phyloP scores from a whole-genome alignment of 1,284 basidiomycete species.

The Puccinia sorghi region DNA sequence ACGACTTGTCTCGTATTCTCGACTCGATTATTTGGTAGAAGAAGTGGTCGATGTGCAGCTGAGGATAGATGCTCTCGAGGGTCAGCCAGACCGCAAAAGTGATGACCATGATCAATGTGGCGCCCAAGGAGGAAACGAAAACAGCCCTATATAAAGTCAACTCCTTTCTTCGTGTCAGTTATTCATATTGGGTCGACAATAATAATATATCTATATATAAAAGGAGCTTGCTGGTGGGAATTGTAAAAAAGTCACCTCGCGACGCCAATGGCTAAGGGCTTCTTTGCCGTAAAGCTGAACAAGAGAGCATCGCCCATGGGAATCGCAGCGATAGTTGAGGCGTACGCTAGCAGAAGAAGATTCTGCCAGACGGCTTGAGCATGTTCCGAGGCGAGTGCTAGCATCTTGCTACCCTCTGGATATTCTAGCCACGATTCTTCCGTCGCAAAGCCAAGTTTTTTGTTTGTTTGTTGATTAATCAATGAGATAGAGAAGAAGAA shows the following conservation, averaged over 20 bases:
- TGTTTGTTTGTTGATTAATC: not conserved
- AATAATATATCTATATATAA: too few species aligned
- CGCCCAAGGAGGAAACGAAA: slow-evolving; percentile 50
- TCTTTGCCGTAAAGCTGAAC: slow-evolving; percentile 48
- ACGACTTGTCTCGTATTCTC: slow-evolving; percentile 18
- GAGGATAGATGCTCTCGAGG: slow-evolving; percentile 44
- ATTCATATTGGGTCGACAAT: not conserved
- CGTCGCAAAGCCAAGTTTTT: not conserved
- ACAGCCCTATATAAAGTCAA: slow-evolving; percentile 31
- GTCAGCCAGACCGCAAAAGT: slow-evolving; percentile 41
- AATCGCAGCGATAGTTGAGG: slow-evolving; percentile 47
- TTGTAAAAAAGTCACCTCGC: slow-evolving; percentile 37
- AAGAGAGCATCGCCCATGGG: slow-evolving; percentile 50
- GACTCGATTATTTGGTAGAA: slow-evolving; percentile 43
- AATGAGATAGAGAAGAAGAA: not conserved
- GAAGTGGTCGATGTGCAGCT: slow-evolving; percentile 48
- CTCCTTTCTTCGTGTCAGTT: not conserved
- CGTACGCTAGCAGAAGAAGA: slow-evolving; percentile 37
- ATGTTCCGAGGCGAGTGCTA: slow-evolving; percentile 35
- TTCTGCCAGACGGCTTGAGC: slow-evolving; percentile 50
- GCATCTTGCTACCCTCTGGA: slow-evolving; percentile 4
- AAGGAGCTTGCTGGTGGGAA: too few species aligned
- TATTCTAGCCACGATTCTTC: not conserved
- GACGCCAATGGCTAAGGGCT: slow-evolving; percentile 47
- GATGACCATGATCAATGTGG: slow-evolving; percentile 45